Evolutionary conservation across 441 rosid genomes (phyloP).

Genomic region (Syzygium malaccense): DNA sequence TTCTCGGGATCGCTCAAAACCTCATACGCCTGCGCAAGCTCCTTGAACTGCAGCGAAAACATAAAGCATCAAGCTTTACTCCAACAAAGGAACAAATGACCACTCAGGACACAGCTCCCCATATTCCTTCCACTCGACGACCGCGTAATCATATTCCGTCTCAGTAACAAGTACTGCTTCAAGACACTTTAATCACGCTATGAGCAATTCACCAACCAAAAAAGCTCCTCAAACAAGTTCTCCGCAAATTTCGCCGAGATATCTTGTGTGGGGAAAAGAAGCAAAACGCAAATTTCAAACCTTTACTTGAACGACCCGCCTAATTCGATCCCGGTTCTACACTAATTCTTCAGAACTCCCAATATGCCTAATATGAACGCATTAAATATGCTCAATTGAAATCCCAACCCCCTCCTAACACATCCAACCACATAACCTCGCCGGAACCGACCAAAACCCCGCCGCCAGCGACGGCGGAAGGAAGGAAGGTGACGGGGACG

Average conservation of each 20-base stretch:
- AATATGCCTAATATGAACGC: background rate
- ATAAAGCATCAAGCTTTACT: background rate
- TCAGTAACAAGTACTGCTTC: background rate
- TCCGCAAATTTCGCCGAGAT: background rate
- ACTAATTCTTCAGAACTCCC: background rate
- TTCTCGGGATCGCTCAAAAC: constrained; percentile 15
- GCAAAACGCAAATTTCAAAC: background rate
- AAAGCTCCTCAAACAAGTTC: background rate
- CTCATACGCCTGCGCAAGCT: constrained; percentile 23
- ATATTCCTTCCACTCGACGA: background rate
- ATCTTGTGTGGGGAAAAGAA: background rate
- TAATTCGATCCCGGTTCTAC: background rate
- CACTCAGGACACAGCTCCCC: background rate
- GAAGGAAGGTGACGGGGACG: too few relatives aligned
- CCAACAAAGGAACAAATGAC: background rate
- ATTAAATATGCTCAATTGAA: background rate
- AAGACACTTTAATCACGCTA: background rate
- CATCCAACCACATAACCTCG: background rate
- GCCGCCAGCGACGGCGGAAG: background rate
- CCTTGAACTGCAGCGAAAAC: constrained; percentile 11
- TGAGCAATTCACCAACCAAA: background rate
- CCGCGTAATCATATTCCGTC: background rate
- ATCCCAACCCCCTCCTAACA: background rate
- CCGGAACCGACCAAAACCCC: background rate
- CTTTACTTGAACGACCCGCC: background rate